These are phyloP conservation scores for Fusarium euwallaceae DNA, from an alignment of 2,329 filamentous ascomycete genomes.

Conservation along the genomic window DNA sequence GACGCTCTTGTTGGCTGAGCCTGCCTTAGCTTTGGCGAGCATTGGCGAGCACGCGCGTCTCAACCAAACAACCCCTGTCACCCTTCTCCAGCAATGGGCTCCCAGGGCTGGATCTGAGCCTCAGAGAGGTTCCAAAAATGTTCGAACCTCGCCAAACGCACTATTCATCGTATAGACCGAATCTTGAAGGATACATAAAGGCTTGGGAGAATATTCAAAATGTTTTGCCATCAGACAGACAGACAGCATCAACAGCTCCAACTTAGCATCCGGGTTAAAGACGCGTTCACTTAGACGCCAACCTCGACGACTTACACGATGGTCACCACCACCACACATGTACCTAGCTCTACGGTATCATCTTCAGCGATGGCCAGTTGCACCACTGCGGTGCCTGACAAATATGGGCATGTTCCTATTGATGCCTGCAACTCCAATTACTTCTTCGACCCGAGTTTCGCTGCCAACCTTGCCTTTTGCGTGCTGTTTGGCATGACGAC, in stretches of 20 bases:
- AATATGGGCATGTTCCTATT: slow-evolving; percentile 49
- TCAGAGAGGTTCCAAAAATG: slow-evolving; percentile 7
- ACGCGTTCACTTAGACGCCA: not conserved
- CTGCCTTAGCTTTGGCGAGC: slow-evolving; percentile 32
- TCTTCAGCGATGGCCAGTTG: slow-evolving; percentile 48
- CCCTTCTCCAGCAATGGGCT: not conserved
- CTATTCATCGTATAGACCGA: not conserved
- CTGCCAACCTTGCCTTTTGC: slow-evolving; percentile 51
- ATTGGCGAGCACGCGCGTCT: slow-evolving; percentile 27
- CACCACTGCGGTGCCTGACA: slow-evolving; percentile 50
- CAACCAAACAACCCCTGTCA: slow-evolving; percentile 6
- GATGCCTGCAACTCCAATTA: slow-evolving; percentile 52
- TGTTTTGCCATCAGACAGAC: not conserved
- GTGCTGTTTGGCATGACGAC: slow-evolving; percentile 49
- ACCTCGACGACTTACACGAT: slow-evolving; percentile 24
- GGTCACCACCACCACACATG: slow-evolving; percentile 37
- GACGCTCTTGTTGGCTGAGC: slow-evolving; percentile 20
- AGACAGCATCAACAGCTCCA: slow-evolving; percentile 3
- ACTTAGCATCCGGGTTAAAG: not conserved
- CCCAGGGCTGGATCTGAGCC: slow-evolving; percentile 17
- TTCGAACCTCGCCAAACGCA: slow-evolving; percentile 5
- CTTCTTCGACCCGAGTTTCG: slow-evolving; percentile 50
- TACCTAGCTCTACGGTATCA: slow-evolving; percentile 50
- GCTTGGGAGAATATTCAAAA: not conserved
- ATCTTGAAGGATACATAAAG: slow-evolving; percentile 31